Evolutionary conservation across 306 rosid genomes (phyloP).

Genomic region (Cucurbita pepo): DNA sequence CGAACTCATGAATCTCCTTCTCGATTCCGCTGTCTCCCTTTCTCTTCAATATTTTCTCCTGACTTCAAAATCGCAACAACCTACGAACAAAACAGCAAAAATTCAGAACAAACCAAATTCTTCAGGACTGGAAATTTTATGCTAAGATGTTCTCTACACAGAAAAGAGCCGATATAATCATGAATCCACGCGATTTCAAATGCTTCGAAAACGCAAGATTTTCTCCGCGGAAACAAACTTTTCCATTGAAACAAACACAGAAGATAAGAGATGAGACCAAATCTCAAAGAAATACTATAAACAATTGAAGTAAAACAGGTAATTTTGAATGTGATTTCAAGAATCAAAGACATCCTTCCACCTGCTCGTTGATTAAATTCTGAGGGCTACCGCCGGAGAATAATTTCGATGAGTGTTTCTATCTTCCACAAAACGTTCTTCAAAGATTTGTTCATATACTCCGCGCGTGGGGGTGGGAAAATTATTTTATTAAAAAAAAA

Average conservation of each 20-base stretch:
- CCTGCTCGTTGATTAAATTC: not conserved
- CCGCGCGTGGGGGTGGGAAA: too few species aligned
- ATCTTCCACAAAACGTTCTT: too few species aligned
- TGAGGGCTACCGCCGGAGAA: not conserved
- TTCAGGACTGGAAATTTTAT: not conserved
- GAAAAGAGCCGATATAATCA: not conserved
- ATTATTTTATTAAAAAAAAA: too few species aligned
- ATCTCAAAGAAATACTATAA: not conserved
- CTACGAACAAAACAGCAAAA: not conserved
- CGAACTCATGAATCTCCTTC: conserved; percentile 36
- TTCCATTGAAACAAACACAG: not conserved
- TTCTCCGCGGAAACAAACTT: not conserved
- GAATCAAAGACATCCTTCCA: not conserved
- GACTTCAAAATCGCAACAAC: not conserved
- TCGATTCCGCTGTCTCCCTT: too few species aligned
- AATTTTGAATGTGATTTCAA: not conserved
- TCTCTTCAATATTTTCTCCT: not conserved
- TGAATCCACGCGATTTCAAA: not conserved
- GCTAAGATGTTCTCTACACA: not conserved
- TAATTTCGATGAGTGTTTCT: not conserved
- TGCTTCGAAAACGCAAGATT: not conserved
- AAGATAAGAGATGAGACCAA: not conserved
- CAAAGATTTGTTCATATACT: too few species aligned
- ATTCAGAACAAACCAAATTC: not conserved
- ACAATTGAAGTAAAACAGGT: not conserved